Conservation (phyloP, 768 basidiomycete species). For the Crucibulum laeve region DNA sequence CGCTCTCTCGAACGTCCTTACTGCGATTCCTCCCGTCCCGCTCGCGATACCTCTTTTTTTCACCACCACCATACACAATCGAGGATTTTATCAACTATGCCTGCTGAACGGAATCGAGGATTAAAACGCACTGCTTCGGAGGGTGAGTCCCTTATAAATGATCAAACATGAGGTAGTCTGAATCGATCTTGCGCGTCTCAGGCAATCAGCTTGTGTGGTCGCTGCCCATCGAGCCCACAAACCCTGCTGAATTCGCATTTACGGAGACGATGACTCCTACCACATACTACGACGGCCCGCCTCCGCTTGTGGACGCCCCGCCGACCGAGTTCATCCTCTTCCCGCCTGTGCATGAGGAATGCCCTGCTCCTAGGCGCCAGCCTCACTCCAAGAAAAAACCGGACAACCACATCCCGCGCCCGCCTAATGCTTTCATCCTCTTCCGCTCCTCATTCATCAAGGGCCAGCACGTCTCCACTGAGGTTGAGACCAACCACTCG, state of each 20-base stretch:
- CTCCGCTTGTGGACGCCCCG: slow-evolving; percentile 24
- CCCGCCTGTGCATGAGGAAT: slow-evolving; percentile 40
- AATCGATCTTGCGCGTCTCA: slow-evolving; percentile 15
- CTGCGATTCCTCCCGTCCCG: too few relatives aligned
- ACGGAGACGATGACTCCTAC: slow-evolving; percentile 15
- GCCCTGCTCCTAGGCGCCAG: slow-evolving; percentile 32
- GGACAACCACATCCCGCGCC: slow-evolving; percentile 75
- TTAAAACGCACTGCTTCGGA: slow-evolving; percentile 18
- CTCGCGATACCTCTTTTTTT: too few relatives aligned
- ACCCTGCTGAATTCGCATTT: slow-evolving; percentile 15
- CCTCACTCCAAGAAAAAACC: slow-evolving; percentile 69
- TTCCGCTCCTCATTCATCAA: slow-evolving; percentile 84
- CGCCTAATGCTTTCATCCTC: slow-evolving; percentile 84
- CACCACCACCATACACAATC: too few relatives aligned
- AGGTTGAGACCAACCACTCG: slow-evolving; percentile 79
- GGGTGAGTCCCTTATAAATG: slow-evolving; percentile 12
- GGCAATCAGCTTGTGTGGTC: slow-evolving; percentile 27
- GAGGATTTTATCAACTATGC: too few relatives aligned
- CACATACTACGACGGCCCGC: slow-evolving; percentile 19
- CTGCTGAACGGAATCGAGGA: slow-evolving; percentile 25
- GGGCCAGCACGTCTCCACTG: slow-evolving; percentile 69
- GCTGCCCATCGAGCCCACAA: slow-evolving; percentile 19
- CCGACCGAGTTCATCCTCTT: slow-evolving; percentile 50
- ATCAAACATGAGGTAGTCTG: slow-evolving; percentile 2
- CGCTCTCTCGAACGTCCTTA: too few relatives aligned